These are phyloP conservation scores for Sicyos baderoa DNA, from an alignment of 306 rosid genomes.

Conservation along the genomic window DNA sequence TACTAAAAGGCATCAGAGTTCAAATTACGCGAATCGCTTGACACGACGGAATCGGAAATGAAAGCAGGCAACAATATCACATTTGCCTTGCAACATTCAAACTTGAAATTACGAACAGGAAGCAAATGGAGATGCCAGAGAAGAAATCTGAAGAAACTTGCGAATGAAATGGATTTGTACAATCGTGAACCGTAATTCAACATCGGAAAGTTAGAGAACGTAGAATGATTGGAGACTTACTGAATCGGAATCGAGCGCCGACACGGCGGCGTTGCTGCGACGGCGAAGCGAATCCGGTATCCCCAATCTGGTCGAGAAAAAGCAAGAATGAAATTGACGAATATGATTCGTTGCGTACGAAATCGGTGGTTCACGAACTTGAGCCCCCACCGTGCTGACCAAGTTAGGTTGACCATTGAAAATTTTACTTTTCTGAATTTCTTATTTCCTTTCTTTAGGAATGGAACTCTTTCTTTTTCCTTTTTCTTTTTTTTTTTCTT, in stretches of 20 bases:
- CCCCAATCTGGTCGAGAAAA: neutral
- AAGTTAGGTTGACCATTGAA: neutral
- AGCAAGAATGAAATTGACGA: neutral
- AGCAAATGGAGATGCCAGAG: neutral
- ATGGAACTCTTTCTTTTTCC: too few species aligned
- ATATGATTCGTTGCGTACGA: neutral
- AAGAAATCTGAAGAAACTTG: conserved; percentile 1
- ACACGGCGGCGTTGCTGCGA: neutral
- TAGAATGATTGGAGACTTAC: neutral
- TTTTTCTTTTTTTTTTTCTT: too few species aligned
- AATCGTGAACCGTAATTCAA: neutral
- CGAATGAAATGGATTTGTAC: neutral
- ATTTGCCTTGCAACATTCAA: neutral
- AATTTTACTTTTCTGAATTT: too few species aligned
- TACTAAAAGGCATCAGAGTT: neutral
- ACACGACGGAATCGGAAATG: neutral
- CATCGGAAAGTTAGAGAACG: neutral
- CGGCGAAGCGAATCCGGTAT: neutral
- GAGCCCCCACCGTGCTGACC: neutral
- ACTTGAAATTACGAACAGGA: neutral
- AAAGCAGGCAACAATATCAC: neutral
- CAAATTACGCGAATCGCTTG: neutral
- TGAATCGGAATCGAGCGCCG: neutral
- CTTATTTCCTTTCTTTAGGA: too few species aligned
- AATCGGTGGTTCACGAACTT: neutral